These are phyloP conservation scores for Mycena vitilis DNA, from an alignment of 768 basidiomycete genomes.

Conservation along the genomic window DNA sequence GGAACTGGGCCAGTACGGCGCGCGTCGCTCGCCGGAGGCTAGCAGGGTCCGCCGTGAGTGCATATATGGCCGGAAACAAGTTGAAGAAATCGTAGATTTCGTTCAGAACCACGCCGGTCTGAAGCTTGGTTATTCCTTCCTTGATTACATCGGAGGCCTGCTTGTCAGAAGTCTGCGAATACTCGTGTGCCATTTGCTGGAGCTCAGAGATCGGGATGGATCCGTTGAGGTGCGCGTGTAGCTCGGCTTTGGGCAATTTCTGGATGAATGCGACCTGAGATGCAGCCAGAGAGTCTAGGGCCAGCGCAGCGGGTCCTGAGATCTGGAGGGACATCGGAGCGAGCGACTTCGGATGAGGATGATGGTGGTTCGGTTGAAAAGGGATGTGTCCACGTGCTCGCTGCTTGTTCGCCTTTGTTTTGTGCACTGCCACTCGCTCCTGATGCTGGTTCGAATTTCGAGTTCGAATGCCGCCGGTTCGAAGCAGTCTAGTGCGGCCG, in stretches of 20 bases:
- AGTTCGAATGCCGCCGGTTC: too few relatives aligned
- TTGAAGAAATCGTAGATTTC: constrained; percentile 36
- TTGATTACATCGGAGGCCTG: constrained; percentile 41
- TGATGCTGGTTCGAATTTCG: too few relatives aligned
- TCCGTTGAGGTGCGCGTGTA: constrained; percentile 45
- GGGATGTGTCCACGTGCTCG: neutral
- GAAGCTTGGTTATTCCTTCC: constrained; percentile 51
- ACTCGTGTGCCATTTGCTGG: constrained; percentile 26
- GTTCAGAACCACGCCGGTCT: constrained; percentile 51
- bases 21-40: constrained; percentile 67
- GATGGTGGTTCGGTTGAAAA: neutral
- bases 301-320: constrained; percentile 59
- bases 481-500: too few relatives aligned
- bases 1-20: constrained; percentile 74
- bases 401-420: too few relatives aligned
- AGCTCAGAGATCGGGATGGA: constrained; percentile 30
- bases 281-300: constrained; percentile 63
- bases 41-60: constrained; percentile 71
- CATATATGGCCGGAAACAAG: constrained; percentile 75
- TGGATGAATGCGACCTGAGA: constrained; percentile 70
- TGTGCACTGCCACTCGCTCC: too few relatives aligned
- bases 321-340: constrained; percentile 35
- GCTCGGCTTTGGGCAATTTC: constrained; percentile 80
- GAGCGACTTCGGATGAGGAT: neutral
- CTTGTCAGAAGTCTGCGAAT: constrained; percentile 5